Conservation (phyloP, 768 basidiomycete genomes). For the Xanthoconium purpureum region DNA sequence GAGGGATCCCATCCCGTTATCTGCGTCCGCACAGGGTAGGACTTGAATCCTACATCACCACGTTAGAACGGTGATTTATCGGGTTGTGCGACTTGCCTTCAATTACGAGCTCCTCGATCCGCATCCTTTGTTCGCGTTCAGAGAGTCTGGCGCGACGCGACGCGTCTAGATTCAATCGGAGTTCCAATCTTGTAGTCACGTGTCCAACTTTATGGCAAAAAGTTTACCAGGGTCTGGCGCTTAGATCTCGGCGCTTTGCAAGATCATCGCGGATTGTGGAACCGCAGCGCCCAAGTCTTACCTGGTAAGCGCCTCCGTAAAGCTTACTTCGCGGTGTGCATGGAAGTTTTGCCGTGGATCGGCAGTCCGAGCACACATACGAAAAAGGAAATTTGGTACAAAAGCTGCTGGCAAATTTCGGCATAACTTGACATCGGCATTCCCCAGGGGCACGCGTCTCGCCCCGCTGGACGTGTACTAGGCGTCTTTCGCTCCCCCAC, state of each 20-base stretch:
- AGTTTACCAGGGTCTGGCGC: not conserved
- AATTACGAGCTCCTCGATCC: slow-evolving; percentile 92
- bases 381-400: slow-evolving; percentile 20
- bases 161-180: slow-evolving; percentile 31
- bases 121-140: slow-evolving; percentile 48
- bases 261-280: not conserved
- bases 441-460: slow-evolving; percentile 2
- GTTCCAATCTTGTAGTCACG: slow-evolving; percentile 17
- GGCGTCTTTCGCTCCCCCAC: not conserved
- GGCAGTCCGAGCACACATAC: not conserved
- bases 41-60: slow-evolving; percentile 78
- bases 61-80: not conserved
- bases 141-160: slow-evolving; percentile 28
- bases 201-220: slow-evolving; percentile 6
- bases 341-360: not conserved
- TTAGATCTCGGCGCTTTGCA: slow-evolving; percentile 14
- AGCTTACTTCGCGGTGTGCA: not conserved
- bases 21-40: slow-evolving; percentile 92
- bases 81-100: slow-evolving; percentile 53
- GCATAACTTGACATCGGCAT: slow-evolving; percentile 6
- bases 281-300: not conserved
- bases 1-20: slow-evolving; percentile 97
- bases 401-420: slow-evolving; percentile 14
- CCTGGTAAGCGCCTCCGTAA: not conserved
- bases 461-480: not conserved